Base-by-base conservation (phyloP, 192 early-diverging fungal genomes). In the Podila minutissima region DNA sequence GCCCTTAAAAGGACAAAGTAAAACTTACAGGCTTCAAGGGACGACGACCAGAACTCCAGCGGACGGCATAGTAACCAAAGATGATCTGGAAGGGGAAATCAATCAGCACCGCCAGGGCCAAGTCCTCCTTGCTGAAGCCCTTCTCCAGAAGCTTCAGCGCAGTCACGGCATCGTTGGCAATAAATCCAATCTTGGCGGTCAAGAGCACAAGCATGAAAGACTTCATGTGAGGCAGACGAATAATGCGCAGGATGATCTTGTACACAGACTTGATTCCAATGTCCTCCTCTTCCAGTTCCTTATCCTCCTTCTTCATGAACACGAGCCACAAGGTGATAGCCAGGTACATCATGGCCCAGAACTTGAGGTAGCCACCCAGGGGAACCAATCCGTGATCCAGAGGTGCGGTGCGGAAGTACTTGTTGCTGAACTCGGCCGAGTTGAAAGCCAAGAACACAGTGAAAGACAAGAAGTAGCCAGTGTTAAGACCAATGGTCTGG, bases 361-460 rank as follows among this genome's bases (percentile, higher is more conserved):
- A 98, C 64, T 87, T 84, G 86, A 99, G 89, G 70, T 98, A 99
- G 20, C 87, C 75, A 41, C 96, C 95, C 8, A 99, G 85, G 64
- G 91, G 87, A 58, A 99, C 62, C 35, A 97, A 82, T 2, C 96
- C 95, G 9, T 72, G 71, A 24, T 93, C 92, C 49, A 75, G 73
- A 38, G 95, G 90, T 22, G 66, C 71, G 1, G 87, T 86, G 38
- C 93, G 89, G 1, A 98, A 83, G 75, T 96, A 98, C 82, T 94
- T 95, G 89, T 98, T 98, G 83, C 94, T 93, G 79, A 99, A 98
- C 73, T 98, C 97, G 0, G 89, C 69, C 17, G 94, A 96, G 84
- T 99, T 98, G 55, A 99, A 89, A 0, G 98, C 97, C 82, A 99
- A 85, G 81, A 99, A 98, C 11, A 99, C 93, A 0, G 98, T 99